Evolutionary conservation across 2,329 filamentous ascomycete genomes (phyloP).

Genomic region (Zymoseptoria crescenta): DNA sequence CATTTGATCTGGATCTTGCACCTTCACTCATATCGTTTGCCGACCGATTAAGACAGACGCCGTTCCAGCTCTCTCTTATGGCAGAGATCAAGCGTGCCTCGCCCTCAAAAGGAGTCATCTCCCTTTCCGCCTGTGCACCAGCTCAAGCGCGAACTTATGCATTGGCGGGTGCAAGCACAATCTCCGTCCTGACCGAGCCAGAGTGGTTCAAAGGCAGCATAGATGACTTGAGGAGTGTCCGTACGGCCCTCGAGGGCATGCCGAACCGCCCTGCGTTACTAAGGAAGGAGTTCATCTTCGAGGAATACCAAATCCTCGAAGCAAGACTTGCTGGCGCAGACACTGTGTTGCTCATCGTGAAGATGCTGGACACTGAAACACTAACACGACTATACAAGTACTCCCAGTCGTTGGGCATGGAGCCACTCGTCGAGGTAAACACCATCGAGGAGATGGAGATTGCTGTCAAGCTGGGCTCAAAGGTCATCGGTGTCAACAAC

Average conservation of each 20-base stretch:
- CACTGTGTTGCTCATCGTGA: conserved; percentile 91
- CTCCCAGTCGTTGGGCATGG: conserved; percentile 86
- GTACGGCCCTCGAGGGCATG: conserved; percentile 83
- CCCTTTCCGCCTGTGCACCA: conserved; percentile 77
- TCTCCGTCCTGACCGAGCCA: conserved; percentile 96
- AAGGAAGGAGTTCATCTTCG: conserved; percentile 95
- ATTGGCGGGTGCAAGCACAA: conserved; percentile 87
- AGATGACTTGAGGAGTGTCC: conserved; percentile 79
- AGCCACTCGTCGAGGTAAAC: conserved; percentile 94
- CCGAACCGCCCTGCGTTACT: conserved; percentile 85
- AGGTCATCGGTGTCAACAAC: conserved; percentile 96
- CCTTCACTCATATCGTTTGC: conserved; percentile 78
- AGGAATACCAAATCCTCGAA: conserved; percentile 96
- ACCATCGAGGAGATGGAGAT: conserved; percentile 86
- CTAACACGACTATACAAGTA: conserved; percentile 78
- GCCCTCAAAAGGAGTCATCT: conserved; percentile 92
- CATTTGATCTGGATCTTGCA: conserved; percentile 75
- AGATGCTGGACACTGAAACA: conserved; percentile 78
- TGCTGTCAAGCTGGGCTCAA: conserved; percentile 76
- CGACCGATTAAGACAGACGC: conserved; percentile 68
- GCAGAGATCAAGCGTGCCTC: conserved; percentile 96
- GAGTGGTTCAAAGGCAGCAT: conserved; percentile 99
- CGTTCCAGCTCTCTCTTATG: conserved; percentile 86
- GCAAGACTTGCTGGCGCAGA: conserved; percentile 88
- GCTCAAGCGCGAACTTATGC: conserved; percentile 88